Base-by-base conservation (phyloP, 371 early-diverging fungal species). In the Apophysomyces elegans region DNA sequence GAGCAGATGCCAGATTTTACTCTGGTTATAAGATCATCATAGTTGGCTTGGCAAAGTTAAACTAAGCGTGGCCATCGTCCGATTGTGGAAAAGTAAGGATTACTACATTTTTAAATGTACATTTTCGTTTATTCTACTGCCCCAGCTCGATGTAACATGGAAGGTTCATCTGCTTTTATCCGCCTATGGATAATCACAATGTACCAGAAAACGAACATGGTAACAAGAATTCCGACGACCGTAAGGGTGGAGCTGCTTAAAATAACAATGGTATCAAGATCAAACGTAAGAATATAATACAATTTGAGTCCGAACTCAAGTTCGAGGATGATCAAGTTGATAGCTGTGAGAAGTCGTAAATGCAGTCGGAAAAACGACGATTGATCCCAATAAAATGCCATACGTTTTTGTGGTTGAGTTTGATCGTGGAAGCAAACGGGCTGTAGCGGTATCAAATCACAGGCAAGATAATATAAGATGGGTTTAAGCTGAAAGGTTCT, bases 221-320 rank as follows among this genome's bases (percentile, higher is more conserved):
- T 65, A 9, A 74, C 68, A 7, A 76, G 58, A 5, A 74, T 66
- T 16, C 76, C 79, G 44, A 74, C 74, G 5, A 64, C 65, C 0
- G 71, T 71, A 9, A 77, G 59, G 0, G 77, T 80, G 0, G 69
- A 66, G 26, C 75, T 80, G 43, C 77, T 75, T 12, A 75, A 61
- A 5, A 80, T 61, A 7, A 80, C 75, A 0, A 77, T 69, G 0
- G 72, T 75, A 59, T 80, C 77, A 13, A 80, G 69, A 41, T 80
- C 77, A 58, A 80, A 80, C 5, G 60, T 60, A 14, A 80, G 61
- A 21, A 80, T 72, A 50, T 80, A 80, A 60, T 65, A 77, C n/a
- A 80, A 61, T 46, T 80, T 77, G 37, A 80, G 66, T 38, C 80
- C 77, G 60, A 80, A 77, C 57, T 80, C 80, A 7, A 75, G 44